These are phyloP conservation scores for Bipolaris oryzae DNA, from an alignment of 2,329 filamentous ascomycete genomes.

Conservation along the genomic window DNA sequence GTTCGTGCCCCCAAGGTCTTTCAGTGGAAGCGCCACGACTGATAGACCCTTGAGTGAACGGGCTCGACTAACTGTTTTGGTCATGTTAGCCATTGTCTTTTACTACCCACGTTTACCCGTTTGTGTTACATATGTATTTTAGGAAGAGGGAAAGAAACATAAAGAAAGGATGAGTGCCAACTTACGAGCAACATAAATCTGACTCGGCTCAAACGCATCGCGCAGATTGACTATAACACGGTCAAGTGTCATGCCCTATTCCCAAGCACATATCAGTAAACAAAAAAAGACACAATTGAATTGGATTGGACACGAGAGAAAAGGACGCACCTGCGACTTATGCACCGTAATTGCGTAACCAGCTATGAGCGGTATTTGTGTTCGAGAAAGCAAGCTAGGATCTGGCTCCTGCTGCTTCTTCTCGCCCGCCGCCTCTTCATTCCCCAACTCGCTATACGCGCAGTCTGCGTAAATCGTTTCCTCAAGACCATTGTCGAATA, in stretches of 20 bases:
- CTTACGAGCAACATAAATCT: conserved; percentile 65
- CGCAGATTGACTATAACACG: conserved; percentile 62
- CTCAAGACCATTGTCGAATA: conserved; percentile 57
- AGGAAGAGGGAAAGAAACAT: neutral
- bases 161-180: neutral
- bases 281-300: neutral
- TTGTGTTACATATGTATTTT: no score
- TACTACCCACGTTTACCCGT: no score
- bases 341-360: conserved; percentile 70
- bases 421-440: conserved; percentile 25
- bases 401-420: neutral
- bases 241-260: conserved; percentile 63
- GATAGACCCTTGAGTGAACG: conserved; percentile 58
- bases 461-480: conserved; percentile 60
- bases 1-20: conserved; percentile 34
- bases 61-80: conserved; percentile 58
- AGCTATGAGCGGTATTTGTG: conserved; percentile 65
- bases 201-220: conserved; percentile 61
- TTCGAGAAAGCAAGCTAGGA: conserved; percentile 59
- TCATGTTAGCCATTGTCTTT: conserved; percentile 3
- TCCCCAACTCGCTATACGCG: conserved; percentile 55
- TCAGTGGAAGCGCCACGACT: conserved; percentile 41
- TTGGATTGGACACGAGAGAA: neutral
- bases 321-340: conserved; percentile 52
- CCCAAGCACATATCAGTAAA: no score